These are phyloP conservation scores for Neonectria hederae DNA, from an alignment of 2,329 filamentous ascomycete species.

Conservation along the genomic window DNA sequence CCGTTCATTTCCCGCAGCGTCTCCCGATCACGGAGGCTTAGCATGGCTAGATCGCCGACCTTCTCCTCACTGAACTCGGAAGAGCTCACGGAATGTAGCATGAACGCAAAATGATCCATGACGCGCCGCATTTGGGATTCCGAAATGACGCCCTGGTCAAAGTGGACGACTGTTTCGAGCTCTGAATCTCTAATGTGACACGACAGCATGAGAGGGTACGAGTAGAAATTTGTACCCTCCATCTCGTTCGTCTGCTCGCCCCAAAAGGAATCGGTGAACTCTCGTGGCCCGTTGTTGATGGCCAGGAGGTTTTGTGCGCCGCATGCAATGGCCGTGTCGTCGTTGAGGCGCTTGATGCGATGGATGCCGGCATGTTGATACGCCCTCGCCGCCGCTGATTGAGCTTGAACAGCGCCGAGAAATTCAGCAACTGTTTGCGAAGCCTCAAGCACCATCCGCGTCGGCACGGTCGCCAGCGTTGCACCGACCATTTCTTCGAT, in stretches of 20 bases:
- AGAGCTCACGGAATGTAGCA: conserved; percentile 13
- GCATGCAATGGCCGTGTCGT: conserved; percentile 8
- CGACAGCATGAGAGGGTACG: conserved; percentile 38
- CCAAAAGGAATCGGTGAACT: conserved; percentile 27
- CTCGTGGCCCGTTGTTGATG: background rate
- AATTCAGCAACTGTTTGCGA: conserved; percentile 16
- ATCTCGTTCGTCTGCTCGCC: conserved; percentile 33
- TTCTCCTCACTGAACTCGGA: background rate
- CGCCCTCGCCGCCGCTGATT: conserved; percentile 23
- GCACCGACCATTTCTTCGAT: conserved; percentile 34
- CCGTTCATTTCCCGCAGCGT: conserved; percentile 11
- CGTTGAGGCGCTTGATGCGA: conserved; percentile 31
- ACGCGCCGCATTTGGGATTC: conserved; percentile 26
- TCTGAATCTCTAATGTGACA: conserved; percentile 28
- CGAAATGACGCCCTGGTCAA: conserved; percentile 23
- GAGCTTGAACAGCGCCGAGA: conserved; percentile 23
- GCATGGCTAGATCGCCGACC: background rate
- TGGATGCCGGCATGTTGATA: conserved; percentile 29
- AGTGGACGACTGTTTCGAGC: conserved; percentile 36
- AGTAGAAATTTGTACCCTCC: conserved; percentile 39
- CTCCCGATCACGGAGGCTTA: conserved; percentile 12
- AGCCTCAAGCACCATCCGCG: background rate
- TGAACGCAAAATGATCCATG: conserved; percentile 32
- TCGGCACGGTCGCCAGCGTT: conserved; percentile 36
- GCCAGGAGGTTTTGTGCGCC: conserved; percentile 16